Conservation (phyloP, 306 rosid species). For the Pterocarpus santalinus region DNA sequence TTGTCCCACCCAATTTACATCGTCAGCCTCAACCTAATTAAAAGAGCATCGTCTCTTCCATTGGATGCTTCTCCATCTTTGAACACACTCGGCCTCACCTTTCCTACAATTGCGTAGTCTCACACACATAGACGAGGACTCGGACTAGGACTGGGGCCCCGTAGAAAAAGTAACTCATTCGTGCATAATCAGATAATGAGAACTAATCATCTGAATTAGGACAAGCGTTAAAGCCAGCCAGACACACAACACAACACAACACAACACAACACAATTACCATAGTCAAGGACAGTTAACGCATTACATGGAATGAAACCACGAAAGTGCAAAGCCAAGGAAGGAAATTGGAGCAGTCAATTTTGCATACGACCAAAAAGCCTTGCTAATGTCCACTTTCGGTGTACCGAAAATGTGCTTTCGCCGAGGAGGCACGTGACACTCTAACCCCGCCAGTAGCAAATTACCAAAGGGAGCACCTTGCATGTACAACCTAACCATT, state of each 20-base stretch:
- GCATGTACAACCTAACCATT: neutral
- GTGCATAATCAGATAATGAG: constrained; percentile 9
- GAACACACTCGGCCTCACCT: no score
- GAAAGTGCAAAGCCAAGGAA: constrained; percentile 11
- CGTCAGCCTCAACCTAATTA: no score
- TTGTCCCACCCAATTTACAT: no score
- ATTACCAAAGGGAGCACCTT: neutral
- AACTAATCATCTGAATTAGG: neutral
- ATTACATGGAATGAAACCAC: neutral
- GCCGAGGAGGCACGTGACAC: constrained; percentile 22
- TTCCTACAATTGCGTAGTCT: neutral
- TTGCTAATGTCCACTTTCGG: neutral
- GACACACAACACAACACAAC: neutral
- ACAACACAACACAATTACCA: neutral
- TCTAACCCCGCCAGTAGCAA: neutral
- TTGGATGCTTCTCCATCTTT: neutral
- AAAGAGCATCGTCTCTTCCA: no score
- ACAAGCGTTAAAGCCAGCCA: neutral
- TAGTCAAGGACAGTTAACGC: neutral
- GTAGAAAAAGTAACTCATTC: neutral
- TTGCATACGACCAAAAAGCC: constrained; percentile 33
- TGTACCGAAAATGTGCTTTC: neutral
- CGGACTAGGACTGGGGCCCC: neutral
- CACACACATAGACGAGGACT: neutral
- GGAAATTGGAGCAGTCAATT: constrained; percentile 29